Evolutionary conservation across 129 eudicot genomes (phyloP).

Genomic region (Lactuca sativa): DNA sequence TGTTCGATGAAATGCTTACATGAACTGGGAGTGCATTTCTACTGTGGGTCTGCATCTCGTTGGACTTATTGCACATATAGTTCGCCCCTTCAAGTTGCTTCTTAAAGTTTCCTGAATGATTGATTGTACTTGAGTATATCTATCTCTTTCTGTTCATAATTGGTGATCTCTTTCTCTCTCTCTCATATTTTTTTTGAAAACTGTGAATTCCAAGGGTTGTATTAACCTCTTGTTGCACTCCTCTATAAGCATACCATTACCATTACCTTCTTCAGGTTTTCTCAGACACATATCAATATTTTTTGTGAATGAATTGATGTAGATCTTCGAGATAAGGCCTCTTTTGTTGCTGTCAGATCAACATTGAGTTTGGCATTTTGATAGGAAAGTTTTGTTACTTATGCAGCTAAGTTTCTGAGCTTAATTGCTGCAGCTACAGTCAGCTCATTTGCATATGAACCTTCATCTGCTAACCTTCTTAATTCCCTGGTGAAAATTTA

Average conservation of each 20-base stretch:
- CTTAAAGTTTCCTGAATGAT: no score
- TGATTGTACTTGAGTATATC: no score
- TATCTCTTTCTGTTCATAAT: no score
- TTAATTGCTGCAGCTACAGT: constrained; percentile 97
- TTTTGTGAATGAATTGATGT: background rate
- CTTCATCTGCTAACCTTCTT: constrained; percentile 69
- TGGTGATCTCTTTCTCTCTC: no score
- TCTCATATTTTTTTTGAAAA: no score
- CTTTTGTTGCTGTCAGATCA: constrained; percentile 51
- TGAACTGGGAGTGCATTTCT: no score
- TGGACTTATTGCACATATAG: no score
- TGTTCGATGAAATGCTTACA: no score
- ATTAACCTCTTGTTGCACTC: constrained; percentile 58
- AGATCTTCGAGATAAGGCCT: constrained; percentile 34
- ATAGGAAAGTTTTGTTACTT: constrained; percentile 77
- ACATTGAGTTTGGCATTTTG: constrained; percentile 69
- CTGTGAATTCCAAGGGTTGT: constrained; percentile 11
- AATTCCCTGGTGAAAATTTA: constrained; percentile 70
- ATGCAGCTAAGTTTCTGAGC: constrained; percentile 81
- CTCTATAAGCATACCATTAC: constrained; percentile 38
- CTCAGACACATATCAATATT: constrained; percentile 25
- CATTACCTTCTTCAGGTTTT: constrained; percentile 37
- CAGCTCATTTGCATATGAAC: constrained; percentile 80
- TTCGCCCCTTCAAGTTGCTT: no score
- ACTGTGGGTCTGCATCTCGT: no score